These are phyloP conservation scores for Lachancea fermentati DNA, from an alignment of 805 yeast species.

Conservation along the genomic window DNA sequence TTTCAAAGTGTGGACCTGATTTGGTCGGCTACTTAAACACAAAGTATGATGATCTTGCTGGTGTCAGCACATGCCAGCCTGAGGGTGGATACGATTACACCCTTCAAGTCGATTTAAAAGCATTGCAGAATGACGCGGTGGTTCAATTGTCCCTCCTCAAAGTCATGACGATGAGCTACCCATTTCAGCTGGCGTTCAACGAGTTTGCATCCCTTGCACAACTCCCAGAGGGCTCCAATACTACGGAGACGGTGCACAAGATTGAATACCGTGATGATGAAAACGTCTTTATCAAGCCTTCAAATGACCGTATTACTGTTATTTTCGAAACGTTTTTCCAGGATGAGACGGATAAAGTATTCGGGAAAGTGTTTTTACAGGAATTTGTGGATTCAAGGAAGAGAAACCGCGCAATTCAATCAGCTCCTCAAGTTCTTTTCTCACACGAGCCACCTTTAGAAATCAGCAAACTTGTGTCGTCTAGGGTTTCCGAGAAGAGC, in stretches of 20 bases:
- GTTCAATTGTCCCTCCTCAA: constrained; percentile 68
- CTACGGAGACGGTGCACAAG: constrained; percentile 21
- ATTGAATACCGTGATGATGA: constrained; percentile 91
- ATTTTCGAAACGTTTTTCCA: constrained; percentile 90
- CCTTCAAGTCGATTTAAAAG: constrained; percentile 57
- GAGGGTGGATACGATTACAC: constrained; percentile 85
- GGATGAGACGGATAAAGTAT: constrained; percentile 92
- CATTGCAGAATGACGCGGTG: constrained; percentile 50
- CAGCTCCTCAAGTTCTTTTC: constrained; percentile 95
- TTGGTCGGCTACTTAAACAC: constrained; percentile 19
- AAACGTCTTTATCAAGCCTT: constrained; percentile 82
- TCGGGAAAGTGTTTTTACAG: constrained; percentile 84
- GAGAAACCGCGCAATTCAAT: constrained; percentile 88
- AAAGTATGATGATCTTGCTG: constrained; percentile 18
- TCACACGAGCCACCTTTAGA: constrained; percentile 96
- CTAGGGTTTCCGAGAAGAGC: constrained; percentile 36
- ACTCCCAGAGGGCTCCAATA: constrained; percentile 24
- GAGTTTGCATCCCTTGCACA: constrained; percentile 65
- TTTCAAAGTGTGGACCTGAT: constrained; percentile 17
- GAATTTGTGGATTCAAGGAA: constrained; percentile 95
- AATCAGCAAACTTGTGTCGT: constrained; percentile 42
- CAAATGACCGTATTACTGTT: constrained; percentile 94
- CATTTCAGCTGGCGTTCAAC: constrained; percentile 79
- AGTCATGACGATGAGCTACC: constrained; percentile 86
- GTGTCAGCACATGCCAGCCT: constrained; percentile 17